Evolutionary conservation across 2,329 filamentous ascomycete species (phyloP).

Genomic region (Bipolaris sorokiniana): DNA sequence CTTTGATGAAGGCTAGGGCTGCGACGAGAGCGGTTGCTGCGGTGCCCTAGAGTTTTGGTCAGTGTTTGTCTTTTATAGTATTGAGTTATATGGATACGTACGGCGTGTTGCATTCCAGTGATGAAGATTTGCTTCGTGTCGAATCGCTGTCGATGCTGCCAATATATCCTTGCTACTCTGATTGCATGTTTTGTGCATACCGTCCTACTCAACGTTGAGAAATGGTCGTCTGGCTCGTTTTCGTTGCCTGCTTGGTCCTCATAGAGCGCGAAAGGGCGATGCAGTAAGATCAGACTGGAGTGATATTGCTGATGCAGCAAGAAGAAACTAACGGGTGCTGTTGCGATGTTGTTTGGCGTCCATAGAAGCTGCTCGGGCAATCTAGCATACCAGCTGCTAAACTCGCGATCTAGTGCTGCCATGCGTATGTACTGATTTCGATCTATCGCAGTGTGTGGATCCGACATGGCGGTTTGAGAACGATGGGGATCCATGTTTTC

Average conservation of each 20-base stretch:
- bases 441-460: slow-evolving; percentile 42
- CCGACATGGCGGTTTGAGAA: slow-evolving; percentile 35
- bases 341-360: slow-evolving; percentile 46
- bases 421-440: slow-evolving; percentile 59
- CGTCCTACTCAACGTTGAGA: slow-evolving; percentile 56
- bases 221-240: slow-evolving; percentile 51
- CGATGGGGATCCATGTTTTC: slow-evolving; percentile 51
- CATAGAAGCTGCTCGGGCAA: slow-evolving; percentile 55
- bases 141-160: slow-evolving; percentile 61
- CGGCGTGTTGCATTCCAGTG: slow-evolving; percentile 60
- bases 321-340: slow-evolving; percentile 55
- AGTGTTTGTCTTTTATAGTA: not conserved
- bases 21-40: slow-evolving; percentile 62
- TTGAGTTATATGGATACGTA: slow-evolving; percentile 22
- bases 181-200: slow-evolving; percentile 64
- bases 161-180: slow-evolving; percentile 60
- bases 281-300: slow-evolving; percentile 59
- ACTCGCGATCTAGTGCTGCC: slow-evolving; percentile 59
- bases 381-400: slow-evolving; percentile 62
- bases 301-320: slow-evolving; percentile 64
- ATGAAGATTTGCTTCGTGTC: slow-evolving; percentile 59
- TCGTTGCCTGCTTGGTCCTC: slow-evolving; percentile 49
- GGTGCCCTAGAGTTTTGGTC: slow-evolving; percentile 48
- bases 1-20: slow-evolving; percentile 51
- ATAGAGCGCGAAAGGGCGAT: slow-evolving; percentile 61